Percentiles rank a stretch among this genome's conserved stretches.
Evolutionary conservation across 2,329 filamentous ascomycete species (phyloP).

Genomic region (Zarea fungicola): DNA sequence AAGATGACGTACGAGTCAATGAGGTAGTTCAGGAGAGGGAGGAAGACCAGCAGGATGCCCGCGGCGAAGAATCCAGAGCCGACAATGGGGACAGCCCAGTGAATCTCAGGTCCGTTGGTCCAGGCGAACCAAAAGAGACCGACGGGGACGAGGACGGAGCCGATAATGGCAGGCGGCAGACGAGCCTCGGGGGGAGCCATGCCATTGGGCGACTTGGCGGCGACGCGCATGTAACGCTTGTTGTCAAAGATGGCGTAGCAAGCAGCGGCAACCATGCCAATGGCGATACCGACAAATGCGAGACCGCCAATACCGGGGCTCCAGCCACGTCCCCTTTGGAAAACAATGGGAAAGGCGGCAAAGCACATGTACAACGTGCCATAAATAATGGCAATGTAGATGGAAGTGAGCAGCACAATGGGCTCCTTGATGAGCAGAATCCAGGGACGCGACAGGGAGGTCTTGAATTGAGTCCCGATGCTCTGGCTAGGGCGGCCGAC

Average conservation of each 20-base stretch:
- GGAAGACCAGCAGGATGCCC: constrained; percentile 59
- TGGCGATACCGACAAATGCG: constrained; percentile 58
- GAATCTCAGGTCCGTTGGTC: constrained; percentile 51
- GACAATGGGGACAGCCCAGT: constrained; percentile 50
- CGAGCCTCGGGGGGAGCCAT: constrained; percentile 59
- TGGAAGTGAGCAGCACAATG: constrained; percentile 57
- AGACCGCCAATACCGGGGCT: constrained; percentile 53
- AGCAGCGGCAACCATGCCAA: constrained; percentile 57
- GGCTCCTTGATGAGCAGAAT: constrained; percentile 61
- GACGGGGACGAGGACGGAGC: constrained; percentile 51
- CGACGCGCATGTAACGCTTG: constrained; percentile 43
- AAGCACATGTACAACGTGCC: constrained; percentile 52
- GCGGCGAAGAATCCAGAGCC: constrained; percentile 46
- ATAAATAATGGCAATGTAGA: constrained; percentile 59
- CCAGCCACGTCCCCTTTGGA: constrained; percentile 53
- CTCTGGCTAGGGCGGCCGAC: constrained; percentile 36
- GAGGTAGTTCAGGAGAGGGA: constrained; percentile 62
- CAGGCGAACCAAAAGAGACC: constrained; percentile 63
- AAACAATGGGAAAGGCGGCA: constrained; percentile 56
- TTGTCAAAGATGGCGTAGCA: constrained; percentile 49
- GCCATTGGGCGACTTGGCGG: constrained; percentile 43
- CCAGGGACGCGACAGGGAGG: constrained; percentile 58
- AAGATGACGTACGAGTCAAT: constrained; percentile 70
- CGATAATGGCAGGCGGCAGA: constrained; percentile 55
- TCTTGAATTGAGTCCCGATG: constrained; percentile 46